Percentiles rank a stretch among this genome's conserved stretches.
These are phyloP conservation scores for Jatropha multifida DNA, from an alignment of 441 rosid genomes.

Conservation along the genomic window DNA sequence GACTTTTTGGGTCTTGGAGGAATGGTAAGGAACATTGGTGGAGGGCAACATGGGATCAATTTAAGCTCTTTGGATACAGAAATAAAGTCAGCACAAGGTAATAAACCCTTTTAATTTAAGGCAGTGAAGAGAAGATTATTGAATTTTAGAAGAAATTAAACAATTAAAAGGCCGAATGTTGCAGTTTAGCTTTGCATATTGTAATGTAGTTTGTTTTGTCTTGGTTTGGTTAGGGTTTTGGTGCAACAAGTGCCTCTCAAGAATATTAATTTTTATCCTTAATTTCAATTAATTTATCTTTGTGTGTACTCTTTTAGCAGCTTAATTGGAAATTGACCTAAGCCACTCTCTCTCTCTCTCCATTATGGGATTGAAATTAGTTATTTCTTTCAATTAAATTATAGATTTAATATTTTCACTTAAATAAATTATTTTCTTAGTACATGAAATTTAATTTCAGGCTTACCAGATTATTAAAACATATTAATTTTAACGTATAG, in stretches of 20 bases:
- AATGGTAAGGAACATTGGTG: constrained; percentile 51
- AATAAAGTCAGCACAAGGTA: constrained; percentile 32
- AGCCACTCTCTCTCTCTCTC: neutral
- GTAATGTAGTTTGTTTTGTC: neutral
- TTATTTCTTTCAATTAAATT: too few relatives aligned
- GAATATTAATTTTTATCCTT: neutral
- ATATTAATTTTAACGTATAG: too few relatives aligned
- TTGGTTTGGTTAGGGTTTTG: constrained; percentile 2
- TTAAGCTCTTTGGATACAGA: constrained; percentile 34
- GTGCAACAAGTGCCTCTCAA: neutral
- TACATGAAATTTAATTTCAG: too few relatives aligned
- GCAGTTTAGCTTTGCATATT: constrained; percentile 25
- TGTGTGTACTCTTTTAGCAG: neutral
- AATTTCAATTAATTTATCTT: neutral
- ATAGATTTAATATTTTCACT: too few relatives aligned
- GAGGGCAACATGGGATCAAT: constrained; percentile 43
- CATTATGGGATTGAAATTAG: too few relatives aligned
- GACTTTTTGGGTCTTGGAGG: constrained; percentile 81
- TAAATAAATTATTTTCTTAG: too few relatives aligned
- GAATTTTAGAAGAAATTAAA: neutral
- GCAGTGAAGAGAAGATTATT: neutral
- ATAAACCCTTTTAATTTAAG: constrained; percentile 29
- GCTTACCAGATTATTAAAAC: too few relatives aligned
- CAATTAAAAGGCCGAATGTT: neutral
- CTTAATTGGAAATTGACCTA: neutral